A percentile compares a stretch with the other conserved stretches of the same genome.
phyloP scores from a whole-genome alignment of 1,284 basidiomycete species.

The Melanopsichium pennsylvanicum region DNA sequence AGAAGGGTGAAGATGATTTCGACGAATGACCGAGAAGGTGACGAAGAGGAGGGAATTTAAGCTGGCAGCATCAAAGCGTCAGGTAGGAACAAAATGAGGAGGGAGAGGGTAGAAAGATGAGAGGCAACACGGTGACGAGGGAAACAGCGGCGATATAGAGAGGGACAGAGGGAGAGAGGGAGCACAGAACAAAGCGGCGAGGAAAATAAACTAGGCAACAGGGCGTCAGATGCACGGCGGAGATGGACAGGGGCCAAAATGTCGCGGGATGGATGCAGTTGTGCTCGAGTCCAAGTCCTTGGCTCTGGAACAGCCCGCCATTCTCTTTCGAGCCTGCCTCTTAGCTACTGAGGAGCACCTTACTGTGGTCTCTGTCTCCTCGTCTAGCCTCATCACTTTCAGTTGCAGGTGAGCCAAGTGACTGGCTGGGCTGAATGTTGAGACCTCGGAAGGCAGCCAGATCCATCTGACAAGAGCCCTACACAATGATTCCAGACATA shows the following conservation, averaged over 20 bases:
- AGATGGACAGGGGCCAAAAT: slow-evolving; percentile 44
- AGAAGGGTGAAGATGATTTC: too few relatives aligned
- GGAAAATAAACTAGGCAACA: slow-evolving; percentile 3
- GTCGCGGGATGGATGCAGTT: slow-evolving; percentile 33
- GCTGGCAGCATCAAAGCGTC: too few relatives aligned
- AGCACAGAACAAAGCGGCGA: neutral
- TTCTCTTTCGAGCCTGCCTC: neutral
- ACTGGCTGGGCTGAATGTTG: slow-evolving; percentile 6
- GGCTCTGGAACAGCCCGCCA: neutral
- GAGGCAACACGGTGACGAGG: too few relatives aligned
- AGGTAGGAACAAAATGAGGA: too few relatives aligned
- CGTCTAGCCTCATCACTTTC: too few relatives aligned
- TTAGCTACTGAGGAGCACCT: too few relatives aligned
- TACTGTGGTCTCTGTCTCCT: too few relatives aligned
- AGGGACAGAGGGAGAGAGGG: neutral
- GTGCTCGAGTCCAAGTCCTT: slow-evolving; percentile 12
- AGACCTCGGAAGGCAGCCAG: neutral
- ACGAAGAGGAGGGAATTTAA: neutral
- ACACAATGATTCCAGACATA: too few relatives aligned
- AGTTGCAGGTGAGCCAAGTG: neutral
- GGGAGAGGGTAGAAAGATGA: too few relatives aligned
- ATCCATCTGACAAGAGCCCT: neutral
- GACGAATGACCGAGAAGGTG: neutral
- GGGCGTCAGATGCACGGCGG: slow-evolving; percentile 22
- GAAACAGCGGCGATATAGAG: too few relatives aligned